Percentiles rank a stretch among this genome's conserved stretches.
Conservation (phyloP, 2,329 filamentous ascomycete genomes). For the Alternaria sp. region DNA sequence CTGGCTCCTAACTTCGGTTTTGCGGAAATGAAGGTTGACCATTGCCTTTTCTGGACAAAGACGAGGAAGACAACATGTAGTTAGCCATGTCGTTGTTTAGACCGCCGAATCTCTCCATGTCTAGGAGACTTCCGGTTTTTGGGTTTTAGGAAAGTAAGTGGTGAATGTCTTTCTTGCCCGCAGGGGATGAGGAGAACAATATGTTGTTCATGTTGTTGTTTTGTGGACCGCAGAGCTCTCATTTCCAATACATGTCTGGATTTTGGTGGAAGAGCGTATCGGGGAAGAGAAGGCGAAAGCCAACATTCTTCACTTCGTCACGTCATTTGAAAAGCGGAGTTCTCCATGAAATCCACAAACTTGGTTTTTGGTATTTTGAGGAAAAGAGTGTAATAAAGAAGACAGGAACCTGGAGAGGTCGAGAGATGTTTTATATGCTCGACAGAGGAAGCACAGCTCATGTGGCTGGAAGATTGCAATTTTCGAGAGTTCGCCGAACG, state of each 20-base stretch:
- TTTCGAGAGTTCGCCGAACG: not conserved
- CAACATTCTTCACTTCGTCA: too few relatives aligned
- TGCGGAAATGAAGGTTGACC: not conserved
- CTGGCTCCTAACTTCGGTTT: not conserved
- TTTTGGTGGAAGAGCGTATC: not conserved
- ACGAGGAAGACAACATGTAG: not conserved
- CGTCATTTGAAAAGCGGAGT: too few relatives aligned
- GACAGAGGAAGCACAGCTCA: not conserved
- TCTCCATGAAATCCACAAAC: too few relatives aligned
- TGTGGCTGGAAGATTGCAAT: too few relatives aligned
- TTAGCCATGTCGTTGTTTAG: too few relatives aligned
- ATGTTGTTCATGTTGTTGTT: not conserved
- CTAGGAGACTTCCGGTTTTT: accelerated
- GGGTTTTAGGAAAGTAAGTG: accelerated
- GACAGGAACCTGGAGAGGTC: accelerated
- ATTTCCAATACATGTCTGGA: too few relatives aligned
- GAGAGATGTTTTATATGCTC: not conserved
- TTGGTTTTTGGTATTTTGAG: not conserved
- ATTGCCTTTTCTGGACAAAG: not conserved
- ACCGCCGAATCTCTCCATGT: not conserved
- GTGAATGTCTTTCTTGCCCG: not conserved
- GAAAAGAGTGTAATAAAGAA: not conserved
- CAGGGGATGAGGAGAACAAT: not conserved
- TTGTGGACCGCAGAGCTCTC: not conserved
- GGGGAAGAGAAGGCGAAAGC: not conserved